Base-by-base conservation (phyloP, 2,329 filamentous ascomycete genomes). In the Nectriaceae sp. region DNA sequence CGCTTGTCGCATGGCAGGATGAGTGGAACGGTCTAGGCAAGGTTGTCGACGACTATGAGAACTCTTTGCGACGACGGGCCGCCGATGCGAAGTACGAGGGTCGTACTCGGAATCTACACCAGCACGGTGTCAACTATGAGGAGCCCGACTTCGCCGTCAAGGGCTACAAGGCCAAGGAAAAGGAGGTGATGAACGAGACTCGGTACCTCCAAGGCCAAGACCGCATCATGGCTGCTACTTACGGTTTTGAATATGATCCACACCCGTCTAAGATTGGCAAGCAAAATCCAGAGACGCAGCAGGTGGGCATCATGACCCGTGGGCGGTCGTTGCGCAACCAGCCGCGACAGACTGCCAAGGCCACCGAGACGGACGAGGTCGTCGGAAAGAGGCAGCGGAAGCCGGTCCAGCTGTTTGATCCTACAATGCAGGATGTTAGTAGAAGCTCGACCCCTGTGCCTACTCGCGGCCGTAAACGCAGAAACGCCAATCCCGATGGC, bases 221-320 rank as follows among this genome's bases (percentile, higher is more conserved):
- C 65, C 73, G 73, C 46, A 71, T 83, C 52, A 79, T 82, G 75
- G 81, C 83, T 6, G 73, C 78, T 51, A 73, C 76, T 2, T 86
- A 85, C 58, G 77, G 78, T 15, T 84, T 85, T 56, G 78, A 83
- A 50, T 82, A 84, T 55, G 82, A 85, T 55, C 73, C 77, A 10
- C 77, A 82, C 43, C 75, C 77, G 3, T 75, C 75, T 50, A 80
- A 80, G 64, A 73, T 84, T 49, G 81, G 82, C 18, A 72, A 73
- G 29, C 84, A 87, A 60, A 80, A 85, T 50, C 80, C 81, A 1
- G 69, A 79, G 29, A 75, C 72, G 10, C 81, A 85, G 55, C 69
- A 71, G 26, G 63, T 61, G 19, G 80, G 80, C 21, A 70, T 76
- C 49, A 74, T 76, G 54, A 80, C 80, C 40, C 75, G 75, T 15